phyloP scores from a whole-genome alignment of 2,329 filamentous ascomycete species.

The Macrophomina tecta region DNA sequence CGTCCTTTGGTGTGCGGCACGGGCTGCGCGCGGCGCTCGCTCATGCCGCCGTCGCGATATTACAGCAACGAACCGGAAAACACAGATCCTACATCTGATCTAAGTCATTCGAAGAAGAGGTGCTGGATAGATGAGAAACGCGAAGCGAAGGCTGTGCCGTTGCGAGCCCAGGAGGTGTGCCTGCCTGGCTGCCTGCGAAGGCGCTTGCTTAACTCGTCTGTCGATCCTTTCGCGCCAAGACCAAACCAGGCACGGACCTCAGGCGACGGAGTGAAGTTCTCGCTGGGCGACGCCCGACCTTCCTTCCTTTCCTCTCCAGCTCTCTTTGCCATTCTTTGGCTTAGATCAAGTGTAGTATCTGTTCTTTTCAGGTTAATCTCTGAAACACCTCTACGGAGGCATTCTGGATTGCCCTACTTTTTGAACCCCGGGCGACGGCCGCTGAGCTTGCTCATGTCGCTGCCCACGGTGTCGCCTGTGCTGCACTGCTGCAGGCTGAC shows the following conservation, averaged over 20 bases:
- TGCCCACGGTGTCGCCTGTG: conserved; percentile 22
- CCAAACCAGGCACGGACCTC: too few relatives aligned
- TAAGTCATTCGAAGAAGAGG: conserved; percentile 17
- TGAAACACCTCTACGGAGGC: conserved; percentile 23
- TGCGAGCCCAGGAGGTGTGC: too few relatives aligned
- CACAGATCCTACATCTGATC: conserved; percentile 26
- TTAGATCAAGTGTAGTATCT: conserved; percentile 29
- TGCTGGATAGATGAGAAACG: background rate
- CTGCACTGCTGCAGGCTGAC: conserved; percentile 24
- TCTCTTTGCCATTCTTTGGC: conserved; percentile 26
- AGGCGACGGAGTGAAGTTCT: background rate
- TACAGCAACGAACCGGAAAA: conserved; percentile 24
- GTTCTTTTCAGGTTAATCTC: conserved; percentile 27
- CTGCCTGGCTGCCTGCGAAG: too few relatives aligned
- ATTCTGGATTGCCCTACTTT: conserved; percentile 20
- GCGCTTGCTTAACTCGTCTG: too few relatives aligned
- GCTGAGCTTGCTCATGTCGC: conserved; percentile 24
- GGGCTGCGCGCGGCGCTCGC: too few relatives aligned
- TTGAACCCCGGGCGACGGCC: conserved; percentile 15
- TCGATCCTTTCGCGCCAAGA: too few relatives aligned
- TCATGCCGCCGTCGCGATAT: conserved; percentile 14
- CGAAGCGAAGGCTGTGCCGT: background rate
- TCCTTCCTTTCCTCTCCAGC: background rate
- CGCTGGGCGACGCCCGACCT: background rate
- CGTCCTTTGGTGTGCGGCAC: too few relatives aligned